phyloP scores from a whole-genome alignment of 2,329 filamentous ascomycete genomes.

The Colletotrichum gloeosporioides region DNA sequence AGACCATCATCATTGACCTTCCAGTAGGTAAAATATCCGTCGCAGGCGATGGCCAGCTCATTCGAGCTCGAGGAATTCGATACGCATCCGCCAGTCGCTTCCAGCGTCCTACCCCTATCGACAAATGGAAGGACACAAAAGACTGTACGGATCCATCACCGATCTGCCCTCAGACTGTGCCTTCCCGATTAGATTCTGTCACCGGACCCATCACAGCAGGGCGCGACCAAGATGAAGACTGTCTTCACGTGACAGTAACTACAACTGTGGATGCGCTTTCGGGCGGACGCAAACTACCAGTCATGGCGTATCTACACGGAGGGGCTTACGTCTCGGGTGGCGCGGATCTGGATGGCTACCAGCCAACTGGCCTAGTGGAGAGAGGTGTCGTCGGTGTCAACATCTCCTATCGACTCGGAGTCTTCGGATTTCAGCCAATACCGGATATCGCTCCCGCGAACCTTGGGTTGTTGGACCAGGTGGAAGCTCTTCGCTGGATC shows the following conservation, averaged over 20 bases:
- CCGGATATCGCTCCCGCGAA: conserved; percentile 24
- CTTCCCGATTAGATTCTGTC: conserved; percentile 15
- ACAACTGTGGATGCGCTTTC: background rate
- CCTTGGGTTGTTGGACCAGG: background rate
- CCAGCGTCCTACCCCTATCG: background rate
- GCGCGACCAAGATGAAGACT: conserved; percentile 17
- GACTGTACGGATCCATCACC: conserved; percentile 21
- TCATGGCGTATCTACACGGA: conserved; percentile 32
- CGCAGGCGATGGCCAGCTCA: fast-evolving
- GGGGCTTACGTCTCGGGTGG: conserved; percentile 22
- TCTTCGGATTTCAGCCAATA: conserved; percentile 40
- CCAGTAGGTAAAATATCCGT: background rate
- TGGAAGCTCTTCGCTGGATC: background rate
- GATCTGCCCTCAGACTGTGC: conserved; percentile 22
- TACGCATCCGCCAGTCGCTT: conserved; percentile 23
- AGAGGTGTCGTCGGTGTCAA: conserved; percentile 31
- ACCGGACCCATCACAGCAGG: conserved; percentile 12
- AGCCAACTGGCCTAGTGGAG: conserved; percentile 15
- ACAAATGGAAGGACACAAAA: background rate
- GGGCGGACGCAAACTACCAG: conserved; percentile 24
- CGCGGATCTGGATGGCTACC: conserved; percentile 4
- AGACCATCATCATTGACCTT: background rate
- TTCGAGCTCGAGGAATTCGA: conserved; percentile 14
- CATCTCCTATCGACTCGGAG: conserved; percentile 37
- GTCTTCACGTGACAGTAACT: conserved; percentile 17